A percentile compares a stretch with the other conserved stretches of the same genome.
Conservation (phyloP, 129 eudicot genomes). For the Heracleum sosnowskyi region DNA sequence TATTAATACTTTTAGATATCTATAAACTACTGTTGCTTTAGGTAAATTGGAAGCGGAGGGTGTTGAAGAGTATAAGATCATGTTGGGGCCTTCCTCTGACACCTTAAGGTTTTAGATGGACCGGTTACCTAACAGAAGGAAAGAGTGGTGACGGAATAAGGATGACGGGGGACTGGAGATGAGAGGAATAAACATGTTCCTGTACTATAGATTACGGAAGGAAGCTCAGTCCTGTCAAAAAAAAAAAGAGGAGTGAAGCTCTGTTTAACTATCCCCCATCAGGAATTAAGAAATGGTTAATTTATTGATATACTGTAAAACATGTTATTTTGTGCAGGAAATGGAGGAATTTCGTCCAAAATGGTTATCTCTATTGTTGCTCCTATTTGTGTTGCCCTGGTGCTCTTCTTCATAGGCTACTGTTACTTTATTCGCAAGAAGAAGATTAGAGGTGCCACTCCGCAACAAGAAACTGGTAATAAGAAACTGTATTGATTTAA, state of each 20-base stretch:
- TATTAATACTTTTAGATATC: no score
- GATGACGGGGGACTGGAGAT: not conserved
- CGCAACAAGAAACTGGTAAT: constrained; percentile 2
- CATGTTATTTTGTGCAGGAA: constrained; percentile 14
- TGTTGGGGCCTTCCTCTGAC: no score
- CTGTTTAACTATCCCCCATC: not conserved
- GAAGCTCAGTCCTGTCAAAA: no score
- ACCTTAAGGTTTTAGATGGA: no score
- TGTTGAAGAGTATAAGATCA: no score
- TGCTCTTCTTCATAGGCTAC: constrained; percentile 5
- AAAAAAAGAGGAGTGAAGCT: not conserved
- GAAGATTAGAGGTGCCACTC: not conserved
- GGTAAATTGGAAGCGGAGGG: not conserved
- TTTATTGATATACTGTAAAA: not conserved
- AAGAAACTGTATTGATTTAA: not conserved
- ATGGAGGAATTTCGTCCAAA: constrained; percentile 15
- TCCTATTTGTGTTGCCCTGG: constrained; percentile 4
- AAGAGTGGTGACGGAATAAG: no score
- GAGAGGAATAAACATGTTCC: not conserved
- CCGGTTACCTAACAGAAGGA: no score
- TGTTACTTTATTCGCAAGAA: not conserved
- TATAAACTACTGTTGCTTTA: no score
- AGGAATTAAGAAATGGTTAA: no score
- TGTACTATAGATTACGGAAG: not conserved
- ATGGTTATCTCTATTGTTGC: constrained; percentile 5